Percentiles rank a stretch among this genome's conserved stretches.
Conservation (phyloP, 2,329 filamentous ascomycete genomes). For the Mycogone perniciosa region DNA sequence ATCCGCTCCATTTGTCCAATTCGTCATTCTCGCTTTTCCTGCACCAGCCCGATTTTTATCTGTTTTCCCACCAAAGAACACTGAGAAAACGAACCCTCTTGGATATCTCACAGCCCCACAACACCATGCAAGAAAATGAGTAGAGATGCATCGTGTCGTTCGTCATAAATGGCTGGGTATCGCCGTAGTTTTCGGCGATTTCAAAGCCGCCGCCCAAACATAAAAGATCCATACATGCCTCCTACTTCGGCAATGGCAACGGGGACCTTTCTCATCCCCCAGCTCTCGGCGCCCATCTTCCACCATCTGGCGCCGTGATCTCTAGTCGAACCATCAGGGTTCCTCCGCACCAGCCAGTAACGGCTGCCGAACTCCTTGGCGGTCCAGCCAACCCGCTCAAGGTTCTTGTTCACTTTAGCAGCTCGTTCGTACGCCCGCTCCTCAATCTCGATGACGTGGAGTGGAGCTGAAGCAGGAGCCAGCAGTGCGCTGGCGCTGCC, state of each 20-base stretch:
- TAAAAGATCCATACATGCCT: constrained; percentile 77
- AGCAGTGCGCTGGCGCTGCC: constrained; percentile 56
- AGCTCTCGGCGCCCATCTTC: constrained; percentile 81
- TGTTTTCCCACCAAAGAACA: not conserved
- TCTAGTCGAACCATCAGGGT: constrained; percentile 27
- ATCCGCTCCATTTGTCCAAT: not conserved
- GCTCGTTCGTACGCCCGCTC: constrained; percentile 61
- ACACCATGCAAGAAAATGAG: constrained; percentile 12
- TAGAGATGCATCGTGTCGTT: not conserved
- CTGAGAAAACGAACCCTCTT: constrained; percentile 8
- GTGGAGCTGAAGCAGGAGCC: constrained; percentile 53
- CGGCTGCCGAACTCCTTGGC: constrained; percentile 61
- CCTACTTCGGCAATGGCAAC: constrained; percentile 87
- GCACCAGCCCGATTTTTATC: not conserved
- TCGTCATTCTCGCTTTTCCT: not conserved
- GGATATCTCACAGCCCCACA: constrained; percentile 13
- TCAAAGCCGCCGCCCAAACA: constrained; percentile 56
- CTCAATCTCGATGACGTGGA: constrained; percentile 70
- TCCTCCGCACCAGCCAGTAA: constrained; percentile 59
- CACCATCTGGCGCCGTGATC: constrained; percentile 54
- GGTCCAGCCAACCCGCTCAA: constrained; percentile 60
- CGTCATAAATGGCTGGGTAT: not conserved
- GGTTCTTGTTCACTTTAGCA: constrained; percentile 55
- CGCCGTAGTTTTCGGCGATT: not conserved
- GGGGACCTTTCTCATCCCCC: constrained; percentile 89